Conservation (phyloP, 2,329 filamentous ascomycete genomes). For the Bipolaris victoriae region DNA sequence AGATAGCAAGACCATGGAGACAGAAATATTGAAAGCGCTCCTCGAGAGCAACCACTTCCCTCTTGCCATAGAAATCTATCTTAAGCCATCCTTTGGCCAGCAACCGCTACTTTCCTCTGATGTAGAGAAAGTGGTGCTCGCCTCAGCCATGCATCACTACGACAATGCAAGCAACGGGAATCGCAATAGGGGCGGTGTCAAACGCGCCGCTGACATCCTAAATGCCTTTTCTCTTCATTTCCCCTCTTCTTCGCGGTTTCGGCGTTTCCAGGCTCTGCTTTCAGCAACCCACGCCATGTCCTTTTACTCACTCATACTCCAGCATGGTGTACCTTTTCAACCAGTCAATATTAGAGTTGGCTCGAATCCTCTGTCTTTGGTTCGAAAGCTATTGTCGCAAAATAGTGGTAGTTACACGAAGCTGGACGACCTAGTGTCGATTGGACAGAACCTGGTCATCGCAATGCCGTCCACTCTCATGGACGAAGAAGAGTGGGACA, state of each 20-base stretch:
- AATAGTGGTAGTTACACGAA: slow-evolving; percentile 76
- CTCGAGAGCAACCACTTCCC: slow-evolving; percentile 68
- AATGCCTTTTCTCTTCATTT: slow-evolving; percentile 68
- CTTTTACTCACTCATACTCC: slow-evolving; percentile 77
- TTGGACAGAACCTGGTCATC: slow-evolving; percentile 69
- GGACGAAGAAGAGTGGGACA: slow-evolving; percentile 59
- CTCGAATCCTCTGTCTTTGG: slow-evolving; percentile 73
- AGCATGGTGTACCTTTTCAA: slow-evolving; percentile 79
- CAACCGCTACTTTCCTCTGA: slow-evolving; percentile 57
- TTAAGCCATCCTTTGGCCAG: slow-evolving; percentile 63
- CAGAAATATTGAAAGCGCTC: slow-evolving; percentile 72
- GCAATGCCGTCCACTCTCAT: slow-evolving; percentile 43
- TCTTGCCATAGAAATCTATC: slow-evolving; percentile 62
- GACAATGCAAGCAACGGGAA: slow-evolving; percentile 86
- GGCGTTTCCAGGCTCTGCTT: slow-evolving; percentile 68
- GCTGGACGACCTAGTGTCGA: slow-evolving; percentile 72
- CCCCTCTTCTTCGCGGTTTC: slow-evolving; percentile 58
- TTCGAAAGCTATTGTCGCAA: slow-evolving; percentile 76
- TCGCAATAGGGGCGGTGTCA: slow-evolving; percentile 74
- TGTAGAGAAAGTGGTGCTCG: slow-evolving; percentile 67
- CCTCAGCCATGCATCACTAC: slow-evolving; percentile 71
- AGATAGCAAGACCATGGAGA: slow-evolving; percentile 67
- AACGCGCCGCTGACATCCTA: slow-evolving; percentile 69
- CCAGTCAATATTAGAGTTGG: slow-evolving; percentile 80
- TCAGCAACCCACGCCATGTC: slow-evolving; percentile 76